Base-by-base conservation (phyloP, 2,329 filamentous ascomycete genomes). In the Lasiodiplodia sp. region DNA sequence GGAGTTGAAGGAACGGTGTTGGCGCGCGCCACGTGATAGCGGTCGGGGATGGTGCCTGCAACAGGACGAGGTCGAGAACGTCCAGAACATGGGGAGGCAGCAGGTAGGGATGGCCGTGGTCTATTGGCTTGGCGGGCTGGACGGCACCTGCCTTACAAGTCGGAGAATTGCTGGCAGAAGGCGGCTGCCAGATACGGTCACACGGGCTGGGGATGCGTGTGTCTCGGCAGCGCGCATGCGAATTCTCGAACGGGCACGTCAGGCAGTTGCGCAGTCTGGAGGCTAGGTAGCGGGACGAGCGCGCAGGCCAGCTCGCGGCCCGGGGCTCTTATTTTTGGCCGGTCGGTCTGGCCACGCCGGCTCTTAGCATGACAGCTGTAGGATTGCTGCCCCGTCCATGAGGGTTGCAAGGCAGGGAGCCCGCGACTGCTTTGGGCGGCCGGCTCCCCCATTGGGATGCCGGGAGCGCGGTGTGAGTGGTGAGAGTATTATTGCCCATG, bases 51-150 rank as follows among this genome's bases (percentile, higher is more conserved):
- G 25, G 58, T n/a, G 37, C 14, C 34, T 44, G 37, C 58, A 63
- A 23, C 44, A 18, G 44, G 58, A 25, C 40, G 58, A 52, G 47
- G 44, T 51, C 60, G 18, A 23, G 60, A 52, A 47, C 12, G 11
- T 21, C 23, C 18, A 18, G 37, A 14, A 28, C 58, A 63, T 52
- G 60, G 60, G 47, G 58, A 37, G 58, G n/a, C 31, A 34, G 40
- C 38, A 47, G 40, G 58, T 31, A 49, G 58, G 58, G 40, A 62
- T 62, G 40, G 23, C 58, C 21, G 58, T 31, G 28, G 44, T 52
- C 44, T 64, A 64, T 64, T 64, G 60, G 60, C 60, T 64, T 64
- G 60, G 60, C 60, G 21, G 58, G 44, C 60, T 64, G 28, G 34
- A 16, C 47, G 60, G 60, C 60, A 38, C n/a, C 21, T 47, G 44